Evolutionary conservation across 345 rosid species (phyloP).

Genomic region (Rhodomyrtus tomentosa): DNA sequence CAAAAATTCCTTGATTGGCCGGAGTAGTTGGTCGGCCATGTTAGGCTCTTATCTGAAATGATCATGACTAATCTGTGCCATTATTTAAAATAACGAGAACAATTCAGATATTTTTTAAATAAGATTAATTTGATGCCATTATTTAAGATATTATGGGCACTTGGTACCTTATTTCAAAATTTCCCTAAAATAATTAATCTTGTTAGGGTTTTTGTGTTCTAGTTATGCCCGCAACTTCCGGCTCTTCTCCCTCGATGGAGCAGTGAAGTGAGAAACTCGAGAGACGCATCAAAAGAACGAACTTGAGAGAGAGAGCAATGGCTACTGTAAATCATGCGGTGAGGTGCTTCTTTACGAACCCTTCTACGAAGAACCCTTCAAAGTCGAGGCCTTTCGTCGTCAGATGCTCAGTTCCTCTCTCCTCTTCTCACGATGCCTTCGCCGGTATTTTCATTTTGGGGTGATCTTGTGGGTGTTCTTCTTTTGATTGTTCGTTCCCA

Average conservation of each 20-base stretch:
- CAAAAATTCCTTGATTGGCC: too few relatives aligned
- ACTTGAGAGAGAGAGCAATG: neutral
- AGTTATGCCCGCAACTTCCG: neutral
- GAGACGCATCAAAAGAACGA: too few relatives aligned
- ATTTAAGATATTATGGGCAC: too few relatives aligned
- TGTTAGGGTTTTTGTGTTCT: neutral
- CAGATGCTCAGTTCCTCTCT: slow-evolving; percentile 38
- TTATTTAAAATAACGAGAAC: too few relatives aligned
- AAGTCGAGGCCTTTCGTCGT: slow-evolving; percentile 24
- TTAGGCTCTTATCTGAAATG: too few relatives aligned
- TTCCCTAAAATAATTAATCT: neutral
- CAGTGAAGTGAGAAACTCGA: too few relatives aligned
- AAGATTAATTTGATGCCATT: too few relatives aligned
- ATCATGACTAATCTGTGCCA: too few relatives aligned
- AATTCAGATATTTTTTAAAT: too few relatives aligned
- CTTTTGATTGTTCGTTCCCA: neutral
- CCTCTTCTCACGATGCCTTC: slow-evolving; percentile 24
- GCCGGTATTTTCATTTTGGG: slow-evolving; percentile 22
- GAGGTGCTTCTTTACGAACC: neutral
- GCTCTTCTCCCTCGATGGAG: neutral
- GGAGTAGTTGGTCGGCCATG: too few relatives aligned
- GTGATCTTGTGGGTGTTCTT: neutral
- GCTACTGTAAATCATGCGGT: slow-evolving; percentile 1
- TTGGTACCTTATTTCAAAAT: too few relatives aligned
- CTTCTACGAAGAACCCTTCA: neutral